phyloP scores from a whole-genome alignment of 2,329 filamentous ascomycete genomes.

The Pseudogymnoascus sp. region DNA sequence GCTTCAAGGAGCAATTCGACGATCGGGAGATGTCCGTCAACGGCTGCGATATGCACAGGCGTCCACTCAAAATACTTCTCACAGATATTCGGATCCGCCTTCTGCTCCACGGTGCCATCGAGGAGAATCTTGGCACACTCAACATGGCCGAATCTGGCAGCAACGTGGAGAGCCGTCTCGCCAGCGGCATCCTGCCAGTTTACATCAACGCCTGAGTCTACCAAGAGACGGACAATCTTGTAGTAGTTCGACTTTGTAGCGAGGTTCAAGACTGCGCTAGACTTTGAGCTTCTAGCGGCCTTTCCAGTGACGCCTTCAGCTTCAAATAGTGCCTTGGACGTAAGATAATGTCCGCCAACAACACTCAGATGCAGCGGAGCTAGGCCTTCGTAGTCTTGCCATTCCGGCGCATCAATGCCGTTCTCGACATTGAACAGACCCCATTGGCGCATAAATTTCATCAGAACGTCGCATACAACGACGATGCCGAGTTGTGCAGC shows the following conservation, averaged over 20 bases:
- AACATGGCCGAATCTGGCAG: conserved; percentile 77
- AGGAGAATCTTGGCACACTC: conserved; percentile 73
- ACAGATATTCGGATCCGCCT: conserved; percentile 64
- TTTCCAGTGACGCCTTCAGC: conserved; percentile 56
- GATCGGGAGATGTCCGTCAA: conserved; percentile 73
- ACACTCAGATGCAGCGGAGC: conserved; percentile 89
- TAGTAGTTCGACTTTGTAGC: conserved; percentile 84
- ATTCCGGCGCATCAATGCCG: conserved; percentile 77
- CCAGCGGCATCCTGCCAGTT: conserved; percentile 88
- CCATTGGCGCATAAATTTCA: conserved; percentile 85
- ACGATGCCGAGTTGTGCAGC: conserved; percentile 92
- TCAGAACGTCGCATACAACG: conserved; percentile 78
- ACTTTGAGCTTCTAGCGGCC: conserved; percentile 47
- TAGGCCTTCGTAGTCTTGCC: conserved; percentile 89
- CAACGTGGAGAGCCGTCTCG: conserved; percentile 86
- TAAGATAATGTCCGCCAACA: conserved; percentile 80
- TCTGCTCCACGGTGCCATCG: conserved; percentile 60
- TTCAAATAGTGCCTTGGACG: conserved; percentile 71
- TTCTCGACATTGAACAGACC: conserved; percentile 73
- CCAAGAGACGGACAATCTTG: conserved; percentile 75
- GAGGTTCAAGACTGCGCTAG: conserved; percentile 77
- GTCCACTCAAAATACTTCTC: conserved; percentile 92
- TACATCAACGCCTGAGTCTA: conserved; percentile 83
- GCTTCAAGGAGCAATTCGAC: conserved; percentile 70
- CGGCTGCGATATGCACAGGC: conserved; percentile 84